A percentile compares a stretch with the other conserved stretches of the same genome.
Conservation (phyloP, 1,284 basidiomycete genomes). For the Trichosporon ovoides region DNA sequence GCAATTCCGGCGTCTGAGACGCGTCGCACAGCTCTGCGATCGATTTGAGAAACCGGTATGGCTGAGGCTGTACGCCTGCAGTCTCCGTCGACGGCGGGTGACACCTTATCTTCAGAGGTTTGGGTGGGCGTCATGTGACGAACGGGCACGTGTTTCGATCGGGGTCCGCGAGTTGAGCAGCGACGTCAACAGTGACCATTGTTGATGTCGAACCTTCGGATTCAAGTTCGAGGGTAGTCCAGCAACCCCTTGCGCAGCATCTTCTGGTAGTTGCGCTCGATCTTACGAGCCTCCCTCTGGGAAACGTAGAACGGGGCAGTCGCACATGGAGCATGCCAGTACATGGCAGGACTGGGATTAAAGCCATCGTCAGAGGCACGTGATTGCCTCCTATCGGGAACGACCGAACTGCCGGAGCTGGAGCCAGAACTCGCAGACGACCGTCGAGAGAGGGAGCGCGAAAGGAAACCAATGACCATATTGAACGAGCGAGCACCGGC, state of each 20-base stretch:
- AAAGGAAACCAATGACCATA: not conserved
- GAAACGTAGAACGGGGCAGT: not conserved
- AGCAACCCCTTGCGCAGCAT: not conserved
- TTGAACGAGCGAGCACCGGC: not conserved
- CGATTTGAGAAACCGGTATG: no score
- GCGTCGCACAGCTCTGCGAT: no score
- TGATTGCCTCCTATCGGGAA: not conserved
- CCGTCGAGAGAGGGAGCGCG: not conserved
- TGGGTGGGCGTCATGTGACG: no score
- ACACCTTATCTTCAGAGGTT: no score
- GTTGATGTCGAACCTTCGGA: no score
- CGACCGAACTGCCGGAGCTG: not conserved
- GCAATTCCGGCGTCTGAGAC: not conserved
- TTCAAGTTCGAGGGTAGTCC: not conserved
- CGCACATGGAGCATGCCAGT: constrained; percentile 1
- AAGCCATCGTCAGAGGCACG: not conserved
- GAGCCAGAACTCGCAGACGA: not conserved
- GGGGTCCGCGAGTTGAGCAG: no score
- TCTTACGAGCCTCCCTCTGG: not conserved
- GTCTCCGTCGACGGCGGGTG: no score
- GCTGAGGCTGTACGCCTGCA: no score
- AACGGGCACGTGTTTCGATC: no score
- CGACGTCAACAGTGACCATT: no score
- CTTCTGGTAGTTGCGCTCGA: constrained; percentile 6
- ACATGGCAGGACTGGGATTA: constrained; percentile 3